Evolutionary conservation across 257 asterid genomes (phyloP), one percentile per base, ranked within the genome.

Genomic region (Schizonepeta tenuifolia): DNA sequence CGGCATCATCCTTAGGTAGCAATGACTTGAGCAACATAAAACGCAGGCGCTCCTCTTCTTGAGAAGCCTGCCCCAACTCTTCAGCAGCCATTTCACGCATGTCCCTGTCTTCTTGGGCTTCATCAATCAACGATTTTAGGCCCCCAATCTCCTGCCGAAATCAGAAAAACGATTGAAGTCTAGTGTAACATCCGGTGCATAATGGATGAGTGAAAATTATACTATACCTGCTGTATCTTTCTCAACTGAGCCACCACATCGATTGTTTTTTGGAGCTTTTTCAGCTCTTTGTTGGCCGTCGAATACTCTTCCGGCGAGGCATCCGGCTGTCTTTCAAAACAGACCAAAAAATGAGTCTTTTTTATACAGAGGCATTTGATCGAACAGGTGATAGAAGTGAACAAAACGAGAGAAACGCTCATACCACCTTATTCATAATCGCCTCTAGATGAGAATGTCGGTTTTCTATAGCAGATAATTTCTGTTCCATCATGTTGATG

Each of bases 1-100:
- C 98, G 6, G 96, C 98, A 72, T 89, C 99, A 81, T 94, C 99
- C 86, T 80, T 94, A 14, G 99, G 99, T 38, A 94, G 81, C 79
- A 94, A 79, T 33, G 96, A 77, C 80, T 88, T 89, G 78, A 94
- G 95, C 75, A 94, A 86, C 72, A 72, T 78, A 80, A 64, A 66
- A 68, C 80, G 96, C 61, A 91, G 77, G 77, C 82, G 87, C 78
- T 83, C 87, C 85, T 91, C 97, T 73, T 89, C 93, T 38, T 83
- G 86, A 53, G 79, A 41, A 55, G 94, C 92, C 73, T 81, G 86
- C 55, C 82, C 84, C 83, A 94, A 72, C 72, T 91, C 99, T 65
- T 89, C 89, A 47, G 89, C 84, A 76, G 96, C 98, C 97, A 94
- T 89, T 73, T 88, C 85, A 56, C 85, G 83, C 95, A 94, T 86